Evolutionary conservation across 2,329 filamentous ascomycete species (phyloP).

Genomic region (Chrysoporthe deuterocubensis): DNA sequence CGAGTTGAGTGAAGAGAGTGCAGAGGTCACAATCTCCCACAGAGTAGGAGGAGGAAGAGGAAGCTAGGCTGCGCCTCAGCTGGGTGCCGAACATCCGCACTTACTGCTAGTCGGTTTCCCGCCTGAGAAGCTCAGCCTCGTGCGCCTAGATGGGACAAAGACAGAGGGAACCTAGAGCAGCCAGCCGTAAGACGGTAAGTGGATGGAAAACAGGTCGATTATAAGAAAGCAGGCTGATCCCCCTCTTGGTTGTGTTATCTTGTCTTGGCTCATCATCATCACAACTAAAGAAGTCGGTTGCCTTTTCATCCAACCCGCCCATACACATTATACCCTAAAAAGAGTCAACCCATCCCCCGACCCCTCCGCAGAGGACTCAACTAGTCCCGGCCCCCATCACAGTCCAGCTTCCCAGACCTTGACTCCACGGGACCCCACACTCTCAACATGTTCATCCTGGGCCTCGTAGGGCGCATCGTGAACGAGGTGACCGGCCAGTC

Average conservation of each 20-base stretch:
- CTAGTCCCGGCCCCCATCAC: not conserved
- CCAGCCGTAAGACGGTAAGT: not conserved
- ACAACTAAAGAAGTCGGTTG: not conserved
- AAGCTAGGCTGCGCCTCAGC: too few species aligned
- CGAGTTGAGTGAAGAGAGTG: too few species aligned
- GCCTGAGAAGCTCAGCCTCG: not conserved
- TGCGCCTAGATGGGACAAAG: too few species aligned
- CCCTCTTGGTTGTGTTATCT: not conserved
- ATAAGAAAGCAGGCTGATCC: not conserved
- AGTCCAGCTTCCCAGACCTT: not conserved
- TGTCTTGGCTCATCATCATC: not conserved
- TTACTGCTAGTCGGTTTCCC: too few species aligned
- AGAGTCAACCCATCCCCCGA: not conserved
- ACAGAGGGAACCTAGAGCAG: too few species aligned
- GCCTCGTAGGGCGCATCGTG: slow-evolving; percentile 13
- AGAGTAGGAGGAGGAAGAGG: too few species aligned
- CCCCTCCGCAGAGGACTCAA: not conserved
- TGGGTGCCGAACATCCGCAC: too few species aligned
- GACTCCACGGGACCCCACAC: too few species aligned
- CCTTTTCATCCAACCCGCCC: not conserved
- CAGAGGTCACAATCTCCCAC: too few species aligned
- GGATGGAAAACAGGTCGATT: not conserved
- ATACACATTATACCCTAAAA: not conserved
- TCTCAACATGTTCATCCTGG: slow-evolving; percentile 17
- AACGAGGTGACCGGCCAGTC: slow-evolving; percentile 16